These are phyloP conservation scores for Fistulinella staudtii DNA, from an alignment of 1,284 basidiomycete genomes.

Conservation along the genomic window DNA sequence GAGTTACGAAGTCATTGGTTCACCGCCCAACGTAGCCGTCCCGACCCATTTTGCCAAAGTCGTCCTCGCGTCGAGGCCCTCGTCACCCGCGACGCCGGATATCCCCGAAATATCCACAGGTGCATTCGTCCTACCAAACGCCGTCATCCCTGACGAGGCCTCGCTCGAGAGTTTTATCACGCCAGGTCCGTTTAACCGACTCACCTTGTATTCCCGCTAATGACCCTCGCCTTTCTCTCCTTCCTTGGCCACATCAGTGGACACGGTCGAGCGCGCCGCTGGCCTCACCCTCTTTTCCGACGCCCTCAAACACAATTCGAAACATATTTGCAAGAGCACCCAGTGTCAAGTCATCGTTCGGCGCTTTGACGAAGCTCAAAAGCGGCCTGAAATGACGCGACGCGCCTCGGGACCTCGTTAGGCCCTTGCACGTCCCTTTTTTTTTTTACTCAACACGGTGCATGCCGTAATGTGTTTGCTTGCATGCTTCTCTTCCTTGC, in stretches of 20 bases:
- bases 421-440: no score
- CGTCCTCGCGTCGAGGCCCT: conserved; percentile 74
- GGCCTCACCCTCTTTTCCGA: conserved; percentile 89
- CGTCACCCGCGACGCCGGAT: conserved; percentile 68
- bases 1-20: conserved; percentile 93
- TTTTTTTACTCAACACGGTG: no score
- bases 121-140: conserved; percentile 94
- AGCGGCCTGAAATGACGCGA: conserved; percentile 54
- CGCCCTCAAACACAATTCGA: conserved; percentile 73
- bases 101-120: conserved; percentile 77
- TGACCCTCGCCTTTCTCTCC: background rate
- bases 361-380: conserved; percentile 85
- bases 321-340: conserved; percentile 83
- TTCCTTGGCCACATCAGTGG: background rate
- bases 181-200: conserved; percentile 53
- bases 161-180: conserved; percentile 77
- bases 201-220: background rate
- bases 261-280: conserved; percentile 83
- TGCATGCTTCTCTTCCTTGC: no score
- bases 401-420: conserved; percentile 48
- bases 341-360: conserved; percentile 84
- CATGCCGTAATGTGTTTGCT: no score
- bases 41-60: conserved; percentile 99
- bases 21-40: conserved; percentile 85
- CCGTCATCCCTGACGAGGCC: conserved; percentile 80